Evolutionary conservation across 2,329 filamentous ascomycete species (phyloP), one percentile per base, ranked within the genome.

Genomic region (Blastomyces emzantsi): DNA sequence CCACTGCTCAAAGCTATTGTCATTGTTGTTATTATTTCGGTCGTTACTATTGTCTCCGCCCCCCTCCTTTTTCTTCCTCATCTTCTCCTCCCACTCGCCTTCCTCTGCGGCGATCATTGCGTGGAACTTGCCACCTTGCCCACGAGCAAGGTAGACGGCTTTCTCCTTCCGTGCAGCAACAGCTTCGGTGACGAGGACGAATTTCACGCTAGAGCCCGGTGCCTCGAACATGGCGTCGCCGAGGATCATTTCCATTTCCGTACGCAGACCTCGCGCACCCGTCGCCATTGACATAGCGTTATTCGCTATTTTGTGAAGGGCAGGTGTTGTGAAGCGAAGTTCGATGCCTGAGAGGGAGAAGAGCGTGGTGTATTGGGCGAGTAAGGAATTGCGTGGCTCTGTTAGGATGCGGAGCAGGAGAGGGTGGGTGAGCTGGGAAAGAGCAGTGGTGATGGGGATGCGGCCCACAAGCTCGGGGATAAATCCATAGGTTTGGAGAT

Each of bases 381-480:
- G 82, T 0, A 99, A 83, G 62, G 88, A 90, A 77, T 97, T 96
- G 64, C 90, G 87, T 0, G 94, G 94, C 73, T 97, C 93, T 0
- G 91, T 97, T 49, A 99, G 82, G 66, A 99, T 94, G 61, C 92
- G 87, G 61, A 93, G 86, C 15, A 99, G 85, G 64, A 86, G 79
- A 22, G 82, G 77, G 66, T 85, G 81, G 62, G 84, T 83, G 0
- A 99, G 82, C 0, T 91, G 87, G 17, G 90, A 88, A 0, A 99
- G 83, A 0, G 94, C 90, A 65, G 91, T 92, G 59, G 92, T 89
- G 64, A 96, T 90, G 61, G 96, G 93, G 58, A 99, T 86, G 22
- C 94, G 89, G n/a, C 94, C 94, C 62, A 97, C 89, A n/a, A 97
- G 82, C 76, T 97, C 92, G 0, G 92, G 92, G 62, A 97, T 97